phyloP scores from a whole-genome alignment of 306 rosid species.

The Ammopiptanthus mongolicus region DNA sequence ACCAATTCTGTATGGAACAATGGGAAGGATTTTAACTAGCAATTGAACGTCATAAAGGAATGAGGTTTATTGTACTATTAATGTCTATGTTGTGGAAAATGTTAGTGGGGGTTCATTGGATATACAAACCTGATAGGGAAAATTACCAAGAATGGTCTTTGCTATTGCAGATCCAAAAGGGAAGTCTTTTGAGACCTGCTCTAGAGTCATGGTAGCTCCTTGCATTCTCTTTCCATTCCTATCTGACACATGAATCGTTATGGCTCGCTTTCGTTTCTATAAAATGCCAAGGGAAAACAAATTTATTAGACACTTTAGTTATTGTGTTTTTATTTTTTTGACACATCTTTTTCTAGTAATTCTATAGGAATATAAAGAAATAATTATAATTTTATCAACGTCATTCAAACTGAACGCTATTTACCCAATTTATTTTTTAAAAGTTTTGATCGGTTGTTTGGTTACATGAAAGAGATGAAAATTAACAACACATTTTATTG shows the following conservation, averaged over 20 bases:
- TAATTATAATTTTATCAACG: no score
- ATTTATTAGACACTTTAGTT: background rate
- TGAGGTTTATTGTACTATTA: background rate
- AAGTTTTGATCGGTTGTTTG: background rate
- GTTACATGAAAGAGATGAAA: background rate
- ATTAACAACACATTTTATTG: background rate
- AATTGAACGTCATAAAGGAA: background rate
- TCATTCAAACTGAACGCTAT: no score
- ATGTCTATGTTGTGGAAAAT: background rate
- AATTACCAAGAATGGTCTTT: constrained; percentile 64
- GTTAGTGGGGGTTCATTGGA: background rate
- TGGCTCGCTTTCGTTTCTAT: constrained; percentile 71
- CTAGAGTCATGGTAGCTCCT: constrained; percentile 47
- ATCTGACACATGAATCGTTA: constrained; percentile 70
- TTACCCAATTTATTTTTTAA: no score
- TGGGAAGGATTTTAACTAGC: background rate
- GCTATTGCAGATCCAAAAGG: constrained; percentile 93
- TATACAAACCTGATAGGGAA: constrained; percentile 66
- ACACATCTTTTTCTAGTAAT: background rate
- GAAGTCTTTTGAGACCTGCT: constrained; percentile 75
- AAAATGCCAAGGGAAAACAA: background rate
- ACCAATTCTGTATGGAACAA: constrained; percentile 45
- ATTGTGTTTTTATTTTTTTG: no score
- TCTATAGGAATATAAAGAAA: no score
- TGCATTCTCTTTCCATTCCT: constrained; percentile 44